These are phyloP conservation scores for Leptographium wingfieldii DNA, from an alignment of 2,329 filamentous ascomycete species.

Conservation along the genomic window DNA sequence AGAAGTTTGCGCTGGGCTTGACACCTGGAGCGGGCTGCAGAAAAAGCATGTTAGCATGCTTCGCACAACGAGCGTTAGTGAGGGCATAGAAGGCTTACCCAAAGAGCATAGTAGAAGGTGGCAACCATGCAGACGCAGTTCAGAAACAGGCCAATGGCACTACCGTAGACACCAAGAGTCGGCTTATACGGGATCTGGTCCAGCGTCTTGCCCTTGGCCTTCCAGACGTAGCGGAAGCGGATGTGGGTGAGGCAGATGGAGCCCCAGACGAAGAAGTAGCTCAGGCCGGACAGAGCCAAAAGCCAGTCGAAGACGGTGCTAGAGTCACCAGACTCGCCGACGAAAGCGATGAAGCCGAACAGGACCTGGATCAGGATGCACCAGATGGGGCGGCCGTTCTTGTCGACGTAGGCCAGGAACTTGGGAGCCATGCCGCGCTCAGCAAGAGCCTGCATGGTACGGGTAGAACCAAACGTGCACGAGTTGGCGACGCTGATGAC, in stretches of 20 bases:
- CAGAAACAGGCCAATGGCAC: slow-evolving; percentile 53
- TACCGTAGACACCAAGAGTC: slow-evolving; percentile 49
- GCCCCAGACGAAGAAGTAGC: slow-evolving; percentile 65
- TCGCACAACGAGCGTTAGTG: not conserved
- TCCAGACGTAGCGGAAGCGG: slow-evolving; percentile 51
- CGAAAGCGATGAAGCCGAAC: slow-evolving; percentile 48
- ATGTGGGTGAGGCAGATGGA: slow-evolving; percentile 54
- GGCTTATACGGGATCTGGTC: slow-evolving; percentile 36
- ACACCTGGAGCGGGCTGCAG: slow-evolving; percentile 21
- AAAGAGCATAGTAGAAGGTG: slow-evolving; percentile 58
- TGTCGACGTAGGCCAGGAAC: slow-evolving; percentile 48
- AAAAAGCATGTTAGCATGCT: not conserved
- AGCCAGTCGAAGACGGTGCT: slow-evolving; percentile 49
- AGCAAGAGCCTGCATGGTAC: slow-evolving; percentile 37
- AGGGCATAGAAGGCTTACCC: slow-evolving; percentile 19
- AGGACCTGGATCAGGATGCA: slow-evolving; percentile 38
- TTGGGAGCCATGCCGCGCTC: slow-evolving; percentile 39
- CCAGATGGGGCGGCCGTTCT: slow-evolving; percentile 44
- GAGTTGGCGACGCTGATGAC: slow-evolving; percentile 41
- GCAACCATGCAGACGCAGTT: slow-evolving; percentile 57
- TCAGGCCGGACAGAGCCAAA: slow-evolving; percentile 58
- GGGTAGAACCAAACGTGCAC: slow-evolving; percentile 36
- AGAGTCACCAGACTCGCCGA: slow-evolving; percentile 32
- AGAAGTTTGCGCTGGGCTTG: slow-evolving; percentile 29
- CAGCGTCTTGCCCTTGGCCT: slow-evolving; percentile 39